These are phyloP conservation scores for Raphanus raphanistrum DNA, from an alignment of 345 rosid genomes.

Conservation along the genomic window DNA sequence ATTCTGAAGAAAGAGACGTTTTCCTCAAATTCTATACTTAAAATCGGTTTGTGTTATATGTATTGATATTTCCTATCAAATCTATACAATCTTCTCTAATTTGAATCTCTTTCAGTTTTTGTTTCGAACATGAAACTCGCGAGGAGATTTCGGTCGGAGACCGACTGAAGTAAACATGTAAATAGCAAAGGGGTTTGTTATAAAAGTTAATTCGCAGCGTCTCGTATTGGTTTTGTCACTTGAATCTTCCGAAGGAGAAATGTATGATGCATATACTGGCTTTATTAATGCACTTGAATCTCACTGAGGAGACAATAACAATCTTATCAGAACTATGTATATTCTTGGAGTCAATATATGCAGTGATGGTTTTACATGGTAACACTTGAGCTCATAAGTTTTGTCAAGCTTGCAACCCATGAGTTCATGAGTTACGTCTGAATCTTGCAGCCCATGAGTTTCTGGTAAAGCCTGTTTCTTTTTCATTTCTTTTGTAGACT, in stretches of 20 bases:
- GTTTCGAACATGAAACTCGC: not conserved
- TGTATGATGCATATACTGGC: slow-evolving; percentile 55
- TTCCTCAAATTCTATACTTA: not conserved
- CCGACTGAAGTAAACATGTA: not conserved
- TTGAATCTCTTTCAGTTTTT: no score
- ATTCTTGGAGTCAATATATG: not conserved
- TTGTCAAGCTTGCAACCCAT: no score
- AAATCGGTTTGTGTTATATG: no score
- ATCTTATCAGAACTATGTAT: slow-evolving; percentile 33
- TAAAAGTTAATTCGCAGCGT: not conserved
- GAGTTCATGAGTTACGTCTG: no score
- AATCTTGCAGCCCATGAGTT: no score
- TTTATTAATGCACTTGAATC: slow-evolving; percentile 70
- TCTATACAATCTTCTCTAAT: no score
- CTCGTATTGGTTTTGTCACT: not conserved
- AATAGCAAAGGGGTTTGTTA: not conserved
- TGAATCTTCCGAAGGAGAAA: slow-evolving; percentile 42
- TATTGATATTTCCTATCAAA: not conserved
- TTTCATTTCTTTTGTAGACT: no score
- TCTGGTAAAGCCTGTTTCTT: no score
- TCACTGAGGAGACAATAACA: slow-evolving; percentile 69
- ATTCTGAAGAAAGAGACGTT: not conserved
- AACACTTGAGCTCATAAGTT: not conserved
- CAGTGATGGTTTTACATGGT: not conserved
- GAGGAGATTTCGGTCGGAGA: no score